Percentiles rank a stretch among this genome's conserved stretches.
Evolutionary conservation across 2,329 filamentous ascomycete genomes (phyloP).

Genomic region (Celoporthe dispersa): DNA sequence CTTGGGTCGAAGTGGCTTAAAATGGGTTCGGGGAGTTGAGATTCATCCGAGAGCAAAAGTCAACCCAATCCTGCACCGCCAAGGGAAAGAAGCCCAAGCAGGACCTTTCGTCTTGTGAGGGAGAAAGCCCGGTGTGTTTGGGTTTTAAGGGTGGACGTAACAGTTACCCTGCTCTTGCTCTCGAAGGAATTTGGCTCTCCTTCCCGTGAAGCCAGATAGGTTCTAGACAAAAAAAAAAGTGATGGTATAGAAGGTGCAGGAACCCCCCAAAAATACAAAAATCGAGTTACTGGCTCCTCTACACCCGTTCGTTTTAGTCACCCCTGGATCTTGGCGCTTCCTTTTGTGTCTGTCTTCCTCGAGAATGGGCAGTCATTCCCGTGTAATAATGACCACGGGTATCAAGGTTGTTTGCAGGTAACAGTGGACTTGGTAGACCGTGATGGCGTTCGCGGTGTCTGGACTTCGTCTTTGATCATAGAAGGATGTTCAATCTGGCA

Average conservation of each 20-base stretch:
- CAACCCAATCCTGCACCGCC: slow-evolving; percentile 78
- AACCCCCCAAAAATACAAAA: slow-evolving; percentile 2
- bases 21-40: slow-evolving; percentile 35
- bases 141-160: slow-evolving; percentile 79
- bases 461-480: too few species aligned
- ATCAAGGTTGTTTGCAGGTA: too few species aligned
- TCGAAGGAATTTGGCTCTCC: slow-evolving; percentile 7
- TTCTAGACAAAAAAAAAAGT: slow-evolving; percentile 10
- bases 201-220: background rate
- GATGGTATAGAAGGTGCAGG: background rate
- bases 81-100: slow-evolving; percentile 97
- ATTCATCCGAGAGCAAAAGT: slow-evolving; percentile 44
- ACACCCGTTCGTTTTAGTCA: background rate
- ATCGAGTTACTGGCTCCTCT: slow-evolving; percentile 10
- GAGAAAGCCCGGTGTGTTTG: slow-evolving; percentile 98
- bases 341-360: background rate
- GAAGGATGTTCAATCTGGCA: too few species aligned
- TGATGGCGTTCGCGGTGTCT: too few species aligned
- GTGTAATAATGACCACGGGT: too few species aligned
- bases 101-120: slow-evolving; percentile 51
- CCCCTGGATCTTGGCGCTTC: background rate
- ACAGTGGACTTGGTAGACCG: too few species aligned
- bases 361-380: too few species aligned
- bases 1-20: slow-evolving; percentile 29
- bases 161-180: slow-evolving; percentile 69